These are phyloP conservation scores for Exophiala alcalophila DNA, from an alignment of 2,329 filamentous ascomycete species.

Conservation along the genomic window DNA sequence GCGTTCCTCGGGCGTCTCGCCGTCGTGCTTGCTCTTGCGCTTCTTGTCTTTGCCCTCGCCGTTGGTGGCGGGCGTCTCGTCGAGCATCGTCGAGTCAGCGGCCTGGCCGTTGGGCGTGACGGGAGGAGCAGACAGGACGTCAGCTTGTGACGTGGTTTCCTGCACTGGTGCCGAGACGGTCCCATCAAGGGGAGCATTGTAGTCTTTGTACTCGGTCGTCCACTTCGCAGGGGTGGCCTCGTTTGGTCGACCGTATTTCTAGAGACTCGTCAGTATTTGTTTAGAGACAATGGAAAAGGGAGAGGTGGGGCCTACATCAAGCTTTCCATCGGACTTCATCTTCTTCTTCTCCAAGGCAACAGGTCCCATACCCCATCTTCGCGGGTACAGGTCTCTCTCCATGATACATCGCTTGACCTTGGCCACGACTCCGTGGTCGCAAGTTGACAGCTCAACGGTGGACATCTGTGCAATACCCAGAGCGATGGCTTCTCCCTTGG, in stretches of 20 bases:
- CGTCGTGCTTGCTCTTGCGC: slow-evolving; percentile 56
- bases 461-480: slow-evolving; percentile 97
- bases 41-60: slow-evolving; percentile 49
- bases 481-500: slow-evolving; percentile 97
- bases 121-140: slow-evolving; percentile 34
- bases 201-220: slow-evolving; percentile 91
- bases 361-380: slow-evolving; percentile 93
- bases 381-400: slow-evolving; percentile 96
- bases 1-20: slow-evolving; percentile 50
- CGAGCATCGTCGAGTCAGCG: slow-evolving; percentile 43
- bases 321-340: slow-evolving; percentile 95
- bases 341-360: slow-evolving; percentile 98
- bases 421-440: slow-evolving; percentile 94
- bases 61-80: slow-evolving; percentile 38
- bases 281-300: not conserved
- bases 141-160: slow-evolving; percentile 45
- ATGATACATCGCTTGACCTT: slow-evolving; percentile 99
- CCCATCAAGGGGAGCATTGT: slow-evolving; percentile 57
- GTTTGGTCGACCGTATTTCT: slow-evolving; percentile 90
- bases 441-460: slow-evolving; percentile 92
- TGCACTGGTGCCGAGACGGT: slow-evolving; percentile 47
- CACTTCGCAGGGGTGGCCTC: slow-evolving; percentile 91
- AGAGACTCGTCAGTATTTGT: slow-evolving; percentile 22
- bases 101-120: slow-evolving; percentile 33
- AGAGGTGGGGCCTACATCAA: slow-evolving; percentile 61